Evolutionary conservation across 768 basidiomycete species (phyloP), one percentile per base, ranked within the genome.

Genomic region (Gymnopilus dilepis): DNA sequence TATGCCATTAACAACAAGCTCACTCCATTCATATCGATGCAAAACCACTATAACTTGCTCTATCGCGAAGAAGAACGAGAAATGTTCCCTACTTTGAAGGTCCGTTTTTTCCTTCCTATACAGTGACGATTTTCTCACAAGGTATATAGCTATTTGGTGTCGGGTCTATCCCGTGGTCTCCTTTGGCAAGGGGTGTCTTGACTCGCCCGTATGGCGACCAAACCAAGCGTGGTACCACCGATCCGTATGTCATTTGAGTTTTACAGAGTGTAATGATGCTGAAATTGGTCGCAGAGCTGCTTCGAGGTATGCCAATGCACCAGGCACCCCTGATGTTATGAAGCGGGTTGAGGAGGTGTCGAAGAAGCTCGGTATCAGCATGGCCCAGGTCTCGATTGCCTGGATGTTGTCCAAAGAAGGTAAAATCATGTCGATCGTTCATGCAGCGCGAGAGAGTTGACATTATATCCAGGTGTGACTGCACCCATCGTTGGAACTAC

Each of bases 31-130:
- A 84, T 88, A 63, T 84, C 85, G 0, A 87, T 89, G 86, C 87
- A 88, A 73, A 88, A 88, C 66, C 84, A 85, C 64, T 82, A 89
- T 69, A 84, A 72, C 58, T 71, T 86, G 21, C 65, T 85, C 11
- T 89, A 89, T 66, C 76, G 88, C 7, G 88, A 89, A 68, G 87
- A 89, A 69, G 87, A 86, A 62, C 74, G 84, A 0, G 84, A 85
- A 62, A 83, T 86, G 81, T 83, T 86, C 64, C 87, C 88, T 0
- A 82, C 80, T 0, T 71, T 85, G 43, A 84, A 84, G 75, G 84
- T 82, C 28, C 26, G 41, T 40, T 13, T 4, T 47, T 9, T 37
- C 6, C 17, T 24, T n/a, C 6, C 26, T 26, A 26, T 53, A 17
- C 12, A 7, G 9, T 33, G 17, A 11, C 0, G 38, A 19, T 31